phyloP scores from a whole-genome alignment of 768 basidiomycete species.

The Mycena amicta region DNA sequence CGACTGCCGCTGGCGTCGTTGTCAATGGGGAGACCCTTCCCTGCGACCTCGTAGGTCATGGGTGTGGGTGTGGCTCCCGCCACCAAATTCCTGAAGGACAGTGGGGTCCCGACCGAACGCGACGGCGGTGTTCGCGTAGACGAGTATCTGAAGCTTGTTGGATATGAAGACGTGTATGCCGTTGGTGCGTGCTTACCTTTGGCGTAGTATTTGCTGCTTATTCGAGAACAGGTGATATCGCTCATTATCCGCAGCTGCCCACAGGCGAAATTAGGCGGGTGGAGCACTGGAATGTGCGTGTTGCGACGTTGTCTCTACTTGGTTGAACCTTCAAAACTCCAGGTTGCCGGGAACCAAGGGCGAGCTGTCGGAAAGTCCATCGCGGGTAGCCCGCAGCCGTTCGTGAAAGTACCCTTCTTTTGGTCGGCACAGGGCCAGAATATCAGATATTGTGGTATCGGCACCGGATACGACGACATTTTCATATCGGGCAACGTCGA shows the following conservation, averaged over 20 bases:
- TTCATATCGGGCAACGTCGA: constrained; percentile 74
- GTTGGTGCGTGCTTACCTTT: constrained; percentile 48
- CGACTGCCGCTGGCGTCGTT: constrained; percentile 63
- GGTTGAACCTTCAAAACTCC: background rate
- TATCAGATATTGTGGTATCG: constrained; percentile 81
- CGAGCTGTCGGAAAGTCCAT: constrained; percentile 82
- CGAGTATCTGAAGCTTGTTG: constrained; percentile 62
- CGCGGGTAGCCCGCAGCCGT: constrained; percentile 63
- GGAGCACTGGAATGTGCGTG: constrained; percentile 87
- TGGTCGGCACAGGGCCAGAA: constrained; percentile 93
- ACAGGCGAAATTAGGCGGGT: constrained; percentile 60
- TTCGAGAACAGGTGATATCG: constrained; percentile 66
- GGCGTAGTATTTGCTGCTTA: background rate
- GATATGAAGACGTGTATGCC: constrained; percentile 61
- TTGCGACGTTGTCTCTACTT: background rate
- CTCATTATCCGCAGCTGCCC: constrained; percentile 66
- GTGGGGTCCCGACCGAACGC: constrained; percentile 67
- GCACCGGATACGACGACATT: constrained; percentile 72
- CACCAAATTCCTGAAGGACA: constrained; percentile 76
- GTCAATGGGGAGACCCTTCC: constrained; percentile 65
- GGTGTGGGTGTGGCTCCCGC: constrained; percentile 87
- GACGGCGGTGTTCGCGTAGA: constrained; percentile 81
- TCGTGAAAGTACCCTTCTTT: constrained; percentile 81
- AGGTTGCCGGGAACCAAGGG: constrained; percentile 87
- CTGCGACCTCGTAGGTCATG: constrained; percentile 80